A percentile compares a stretch with the other conserved stretches of the same genome.
These are phyloP conservation scores for Isabelozyma rhagii DNA, from an alignment of 805 yeast genomes.

Conservation along the genomic window DNA sequence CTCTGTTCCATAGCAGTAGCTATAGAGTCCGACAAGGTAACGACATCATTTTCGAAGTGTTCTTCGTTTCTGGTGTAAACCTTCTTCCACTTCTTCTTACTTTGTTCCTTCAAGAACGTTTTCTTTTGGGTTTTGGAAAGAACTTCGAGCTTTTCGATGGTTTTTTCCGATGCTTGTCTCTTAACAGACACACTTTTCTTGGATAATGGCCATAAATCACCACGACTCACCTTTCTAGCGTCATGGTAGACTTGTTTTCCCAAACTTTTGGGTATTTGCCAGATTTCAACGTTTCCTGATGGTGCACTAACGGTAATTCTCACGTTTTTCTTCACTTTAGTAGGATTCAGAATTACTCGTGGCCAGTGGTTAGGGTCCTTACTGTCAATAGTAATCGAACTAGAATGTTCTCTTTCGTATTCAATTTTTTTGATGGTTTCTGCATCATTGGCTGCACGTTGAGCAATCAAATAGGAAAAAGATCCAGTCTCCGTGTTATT, in stretches of 20 bases:
- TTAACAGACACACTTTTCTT: conserved; percentile 33
- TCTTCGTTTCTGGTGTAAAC: conserved; percentile 19
- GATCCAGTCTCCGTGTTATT: conserved; percentile 67
- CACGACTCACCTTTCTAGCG: conserved; percentile 79
- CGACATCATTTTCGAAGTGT: conserved; percentile 25
- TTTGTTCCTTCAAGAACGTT: conserved; percentile 32
- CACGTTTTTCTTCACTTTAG: conserved; percentile 80
- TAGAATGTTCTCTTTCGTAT: conserved; percentile 25
- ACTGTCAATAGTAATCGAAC: conserved; percentile 16
- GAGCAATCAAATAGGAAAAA: conserved; percentile 70
- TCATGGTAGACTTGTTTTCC: conserved; percentile 80
- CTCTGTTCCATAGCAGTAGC: conserved; percentile 31
- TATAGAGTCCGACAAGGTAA: conserved; percentile 21
- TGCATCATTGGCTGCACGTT: conserved; percentile 50
- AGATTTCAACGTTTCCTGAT: conserved; percentile 75
- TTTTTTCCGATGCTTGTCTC: conserved; percentile 26
- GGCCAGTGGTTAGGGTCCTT: conserved; percentile 53
- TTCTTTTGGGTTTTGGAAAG: conserved; percentile 37
- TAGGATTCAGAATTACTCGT: conserved; percentile 67
- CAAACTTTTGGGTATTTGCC: conserved; percentile 80
- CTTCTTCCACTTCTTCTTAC: conserved; percentile 33
- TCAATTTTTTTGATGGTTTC: conserved; percentile 41
- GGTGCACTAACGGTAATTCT: conserved; percentile 75
- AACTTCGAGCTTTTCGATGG: conserved; percentile 30
- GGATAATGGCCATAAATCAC: conserved; percentile 78